These are phyloP conservation scores for Wilhelminamyces savonicus DNA, from an alignment of 805 yeast genomes.

Conservation along the genomic window DNA sequence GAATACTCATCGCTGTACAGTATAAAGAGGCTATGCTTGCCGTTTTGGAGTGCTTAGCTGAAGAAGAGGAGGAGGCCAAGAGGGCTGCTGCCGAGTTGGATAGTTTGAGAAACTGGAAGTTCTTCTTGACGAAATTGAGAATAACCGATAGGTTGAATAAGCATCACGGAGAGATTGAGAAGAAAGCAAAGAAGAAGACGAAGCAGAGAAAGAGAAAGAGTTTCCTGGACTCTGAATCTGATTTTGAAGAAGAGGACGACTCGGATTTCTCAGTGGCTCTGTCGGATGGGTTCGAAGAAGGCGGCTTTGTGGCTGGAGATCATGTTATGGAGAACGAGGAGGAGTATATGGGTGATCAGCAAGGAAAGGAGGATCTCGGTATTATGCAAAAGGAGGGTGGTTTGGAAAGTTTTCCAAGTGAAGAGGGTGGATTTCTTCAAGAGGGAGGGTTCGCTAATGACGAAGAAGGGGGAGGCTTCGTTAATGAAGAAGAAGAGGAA, in stretches of 20 bases:
- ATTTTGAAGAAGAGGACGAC: constrained; percentile 2
- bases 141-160: constrained; percentile 40
- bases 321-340: constrained; percentile 1
- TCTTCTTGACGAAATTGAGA: constrained; percentile 43
- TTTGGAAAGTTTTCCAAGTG: constrained; percentile 1
- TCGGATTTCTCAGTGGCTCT: no score
- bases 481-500: constrained; percentile 2
- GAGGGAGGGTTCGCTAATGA: constrained; percentile 5
- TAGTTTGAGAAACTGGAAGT: constrained; percentile 50
- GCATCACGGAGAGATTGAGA: constrained; percentile 41
- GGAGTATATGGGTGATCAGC: constrained; percentile 2
- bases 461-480: constrained; percentile 2
- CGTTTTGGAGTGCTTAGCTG: constrained; percentile 43
- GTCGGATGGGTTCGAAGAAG: background rate
- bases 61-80: constrained; percentile 43
- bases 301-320: constrained; percentile 3
- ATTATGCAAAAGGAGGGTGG: constrained; percentile 1
- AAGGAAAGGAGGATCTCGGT: constrained; percentile 3
- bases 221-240: constrained; percentile 1
- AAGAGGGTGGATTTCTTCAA: constrained; percentile 13
- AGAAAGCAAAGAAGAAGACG: constrained; percentile 6
- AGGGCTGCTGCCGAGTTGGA: constrained; percentile 38
- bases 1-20: constrained; percentile 66
- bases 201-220: background rate
- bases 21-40: constrained; percentile 52